Conservation (phyloP, 805 yeast species). For the Saturnispora sanitii region DNA sequence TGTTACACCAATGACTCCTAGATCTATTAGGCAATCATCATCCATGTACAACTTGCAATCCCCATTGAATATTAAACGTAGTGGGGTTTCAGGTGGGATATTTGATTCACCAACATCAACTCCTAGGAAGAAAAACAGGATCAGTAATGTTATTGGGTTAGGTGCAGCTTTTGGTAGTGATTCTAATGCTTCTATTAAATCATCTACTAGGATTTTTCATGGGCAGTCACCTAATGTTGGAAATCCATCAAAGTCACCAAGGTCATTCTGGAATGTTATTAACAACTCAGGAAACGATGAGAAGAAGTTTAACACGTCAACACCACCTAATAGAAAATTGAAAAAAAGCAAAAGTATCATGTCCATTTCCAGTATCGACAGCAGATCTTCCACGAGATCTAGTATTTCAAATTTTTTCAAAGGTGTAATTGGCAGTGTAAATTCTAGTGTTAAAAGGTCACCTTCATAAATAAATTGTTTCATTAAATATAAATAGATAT, state of each 20-base stretch:
- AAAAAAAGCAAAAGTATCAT: neutral
- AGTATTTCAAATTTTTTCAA: slow-evolving; percentile 2
- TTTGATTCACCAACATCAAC: neutral
- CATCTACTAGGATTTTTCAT: too few species aligned
- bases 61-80: too few species aligned
- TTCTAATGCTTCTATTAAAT: too few species aligned
- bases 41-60: neutral
- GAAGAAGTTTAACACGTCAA: neutral
- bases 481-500: too few species aligned
- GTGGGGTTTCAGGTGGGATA: neutral
- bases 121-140: neutral
- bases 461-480: too few species aligned
- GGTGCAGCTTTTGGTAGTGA: neutral
- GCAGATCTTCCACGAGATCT: neutral
- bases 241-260: too few species aligned
- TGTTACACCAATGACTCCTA: neutral
- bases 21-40: neutral
- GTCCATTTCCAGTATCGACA: neutral
- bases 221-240: too few species aligned
- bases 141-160: neutral
- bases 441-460: neutral
- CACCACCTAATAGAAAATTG: neutral
- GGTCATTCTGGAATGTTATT: neutral
- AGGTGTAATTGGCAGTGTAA: neutral
- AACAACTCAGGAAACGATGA: too few species aligned